A percentile compares a stretch with the other conserved stretches of the same genome.
Conservation (phyloP, 148 eudicot genomes). For the Linanthus parryae region DNA sequence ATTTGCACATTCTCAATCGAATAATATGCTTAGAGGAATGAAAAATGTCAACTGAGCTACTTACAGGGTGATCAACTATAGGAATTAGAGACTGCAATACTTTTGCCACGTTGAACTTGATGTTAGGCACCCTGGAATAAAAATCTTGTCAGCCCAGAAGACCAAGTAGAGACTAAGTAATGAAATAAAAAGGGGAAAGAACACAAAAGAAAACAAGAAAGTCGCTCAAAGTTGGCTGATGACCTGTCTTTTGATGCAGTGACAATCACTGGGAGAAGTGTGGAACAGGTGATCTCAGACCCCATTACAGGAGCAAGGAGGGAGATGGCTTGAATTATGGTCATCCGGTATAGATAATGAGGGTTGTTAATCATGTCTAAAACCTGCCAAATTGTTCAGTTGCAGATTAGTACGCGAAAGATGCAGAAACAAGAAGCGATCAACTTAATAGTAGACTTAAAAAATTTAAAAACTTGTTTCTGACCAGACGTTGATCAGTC, state of each 20-base stretch:
- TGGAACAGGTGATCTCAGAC: slow-evolving; percentile 73
- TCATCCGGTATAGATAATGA: slow-evolving; percentile 85
- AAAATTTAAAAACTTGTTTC: neutral
- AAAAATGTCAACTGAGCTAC: slow-evolving; percentile 14
- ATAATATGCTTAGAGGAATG: too few relatives aligned
- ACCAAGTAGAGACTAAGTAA: too few relatives aligned
- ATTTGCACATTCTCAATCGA: too few relatives aligned
- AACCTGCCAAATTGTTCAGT: slow-evolving; percentile 49
- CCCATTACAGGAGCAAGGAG: slow-evolving; percentile 93
- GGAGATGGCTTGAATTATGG: slow-evolving; percentile 66
- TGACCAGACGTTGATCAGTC: too few relatives aligned
- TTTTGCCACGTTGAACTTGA: slow-evolving; percentile 84
- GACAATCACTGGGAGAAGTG: slow-evolving; percentile 60
- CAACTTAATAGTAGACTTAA: neutral
- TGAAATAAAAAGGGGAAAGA: too few relatives aligned
- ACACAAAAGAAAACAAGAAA: too few relatives aligned
- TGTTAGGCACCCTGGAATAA: slow-evolving; percentile 69
- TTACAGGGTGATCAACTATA: slow-evolving; percentile 74
- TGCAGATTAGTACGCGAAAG: neutral
- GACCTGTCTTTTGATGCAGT: slow-evolving; percentile 77
- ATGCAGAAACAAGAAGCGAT: neutral
- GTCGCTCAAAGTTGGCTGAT: neutral
- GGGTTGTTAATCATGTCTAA: slow-evolving; percentile 81
- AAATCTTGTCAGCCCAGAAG: too few relatives aligned
- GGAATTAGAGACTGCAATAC: slow-evolving; percentile 74